Evolutionary conservation across 139 green algal genomes (phyloP).

Genomic region (Volvox reticuliferus): DNA sequence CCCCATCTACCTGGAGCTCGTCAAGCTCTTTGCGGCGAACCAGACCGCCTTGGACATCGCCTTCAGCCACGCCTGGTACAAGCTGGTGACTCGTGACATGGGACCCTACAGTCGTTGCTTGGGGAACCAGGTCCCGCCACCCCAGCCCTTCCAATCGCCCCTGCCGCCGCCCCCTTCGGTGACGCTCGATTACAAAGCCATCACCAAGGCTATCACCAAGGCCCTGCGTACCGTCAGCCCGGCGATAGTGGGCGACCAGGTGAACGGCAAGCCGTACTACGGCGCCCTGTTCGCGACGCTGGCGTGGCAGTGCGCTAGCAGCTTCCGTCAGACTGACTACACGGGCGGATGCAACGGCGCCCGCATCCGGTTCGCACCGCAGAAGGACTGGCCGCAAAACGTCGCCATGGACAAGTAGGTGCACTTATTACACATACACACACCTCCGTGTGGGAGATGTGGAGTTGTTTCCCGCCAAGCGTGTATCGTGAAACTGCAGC

Average conservation of each 20-base stretch:
- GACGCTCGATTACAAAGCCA: constrained; percentile 18
- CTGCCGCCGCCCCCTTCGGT: constrained; percentile 33
- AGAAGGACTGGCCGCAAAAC: constrained; percentile 60
- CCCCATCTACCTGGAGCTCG: constrained; percentile 42
- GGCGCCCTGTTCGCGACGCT: constrained; percentile 53
- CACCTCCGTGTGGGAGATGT: too few relatives aligned
- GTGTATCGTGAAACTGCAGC: too few relatives aligned
- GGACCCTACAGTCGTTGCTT: constrained; percentile 44
- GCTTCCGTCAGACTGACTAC: constrained; percentile 61
- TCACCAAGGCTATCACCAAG: neutral
- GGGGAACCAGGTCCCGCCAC: constrained; percentile 19
- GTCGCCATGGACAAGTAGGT: constrained; percentile 44
- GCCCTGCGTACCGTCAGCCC: constrained; percentile 3
- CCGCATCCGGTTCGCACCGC: constrained; percentile 54
- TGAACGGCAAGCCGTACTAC: constrained; percentile 41
- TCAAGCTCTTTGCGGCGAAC: constrained; percentile 48
- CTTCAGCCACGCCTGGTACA: constrained; percentile 60
- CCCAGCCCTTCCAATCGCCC: constrained; percentile 60
- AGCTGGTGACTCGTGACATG: constrained; percentile 49
- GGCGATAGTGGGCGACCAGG: neutral
- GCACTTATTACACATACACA: neutral
- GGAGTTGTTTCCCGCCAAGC: too few relatives aligned
- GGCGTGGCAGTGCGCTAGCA: constrained; percentile 59
- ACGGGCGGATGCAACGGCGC: constrained; percentile 65
- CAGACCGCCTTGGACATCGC: constrained; percentile 23